Evolutionary conservation across 495 filamentous ascomycete species (phyloP).

Genomic region (Aspergillus kassunensis): DNA sequence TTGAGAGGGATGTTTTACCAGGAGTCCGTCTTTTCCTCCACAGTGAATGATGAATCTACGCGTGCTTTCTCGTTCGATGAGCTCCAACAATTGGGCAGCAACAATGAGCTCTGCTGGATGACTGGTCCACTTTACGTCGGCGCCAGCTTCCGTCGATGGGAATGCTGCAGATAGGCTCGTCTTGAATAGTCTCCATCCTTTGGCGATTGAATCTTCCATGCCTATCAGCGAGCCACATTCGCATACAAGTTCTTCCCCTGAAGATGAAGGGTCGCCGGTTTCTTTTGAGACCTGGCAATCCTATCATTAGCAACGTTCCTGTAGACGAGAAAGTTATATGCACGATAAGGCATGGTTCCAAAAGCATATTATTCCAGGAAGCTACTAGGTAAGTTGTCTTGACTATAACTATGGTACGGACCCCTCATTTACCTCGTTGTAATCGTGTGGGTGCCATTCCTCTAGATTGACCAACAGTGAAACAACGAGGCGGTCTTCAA

Average conservation of each 20-base stretch:
- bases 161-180: conserved; percentile 38
- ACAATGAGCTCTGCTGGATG: conserved; percentile 49
- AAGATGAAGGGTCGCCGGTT: no score
- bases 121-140: conserved; percentile 23
- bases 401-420: not conserved
- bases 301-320: conserved; percentile 19
- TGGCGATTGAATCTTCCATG: conserved; percentile 34
- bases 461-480: conserved; percentile 38
- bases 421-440: conserved; percentile 53
- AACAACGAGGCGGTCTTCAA: conserved; percentile 24
- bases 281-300: conserved; percentile 19
- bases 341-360: no score
- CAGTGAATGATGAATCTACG: conserved; percentile 47
- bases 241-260: conserved; percentile 27
- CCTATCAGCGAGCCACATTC: conserved; percentile 43
- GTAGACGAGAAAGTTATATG: no score
- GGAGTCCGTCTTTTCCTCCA: conserved; percentile 32
- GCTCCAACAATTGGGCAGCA: conserved; percentile 47
- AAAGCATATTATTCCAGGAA: not conserved
- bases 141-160: not conserved
- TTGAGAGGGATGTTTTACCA: conserved; percentile 26
- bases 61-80: conserved; percentile 46
- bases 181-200: conserved; percentile 50
- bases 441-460: conserved; percentile 47
- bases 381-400: not conserved